phyloP scores from a whole-genome alignment of 768 basidiomycete genomes.

The Gelatoporia subvermispora region DNA sequence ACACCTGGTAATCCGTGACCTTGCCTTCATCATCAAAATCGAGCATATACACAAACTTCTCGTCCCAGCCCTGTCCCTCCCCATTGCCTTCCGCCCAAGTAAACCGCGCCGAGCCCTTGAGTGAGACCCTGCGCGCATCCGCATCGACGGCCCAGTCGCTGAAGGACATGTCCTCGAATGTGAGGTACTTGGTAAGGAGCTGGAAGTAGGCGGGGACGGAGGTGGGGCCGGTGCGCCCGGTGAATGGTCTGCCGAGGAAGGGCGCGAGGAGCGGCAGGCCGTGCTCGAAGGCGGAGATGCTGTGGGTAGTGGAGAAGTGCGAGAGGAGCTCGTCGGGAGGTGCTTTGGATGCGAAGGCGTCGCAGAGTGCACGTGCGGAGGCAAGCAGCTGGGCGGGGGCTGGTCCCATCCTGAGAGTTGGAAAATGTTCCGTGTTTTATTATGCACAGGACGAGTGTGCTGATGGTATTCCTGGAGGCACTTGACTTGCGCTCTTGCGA shows the following conservation, averaged over 20 bases:
- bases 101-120: slow-evolving; percentile 51
- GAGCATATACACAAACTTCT: slow-evolving; percentile 54
- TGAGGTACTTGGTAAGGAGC: slow-evolving; percentile 39
- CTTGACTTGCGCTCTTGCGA: too few relatives aligned
- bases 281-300: slow-evolving; percentile 47
- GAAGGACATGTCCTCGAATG: slow-evolving; percentile 50
- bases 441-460: too few relatives aligned
- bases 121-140: slow-evolving; percentile 45
- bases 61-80: slow-evolving; percentile 53
- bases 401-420: background rate
- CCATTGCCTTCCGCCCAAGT: slow-evolving; percentile 40
- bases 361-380: slow-evolving; percentile 46
- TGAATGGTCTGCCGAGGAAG: slow-evolving; percentile 52
- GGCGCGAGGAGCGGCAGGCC: slow-evolving; percentile 51
- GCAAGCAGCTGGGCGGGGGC: slow-evolving; percentile 33
- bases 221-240: slow-evolving; percentile 32
- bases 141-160: slow-evolving; percentile 51
- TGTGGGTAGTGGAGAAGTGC: slow-evolving; percentile 44
- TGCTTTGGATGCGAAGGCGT: slow-evolving; percentile 44
- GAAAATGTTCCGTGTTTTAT: too few relatives aligned
- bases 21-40: slow-evolving; percentile 55
- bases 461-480: background rate
- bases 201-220: slow-evolving; percentile 45
- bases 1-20: slow-evolving; percentile 58
- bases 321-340: slow-evolving; percentile 38